Conservation (phyloP, 352 stramenopile genomes). For the Pythium aristosporum region DNA sequence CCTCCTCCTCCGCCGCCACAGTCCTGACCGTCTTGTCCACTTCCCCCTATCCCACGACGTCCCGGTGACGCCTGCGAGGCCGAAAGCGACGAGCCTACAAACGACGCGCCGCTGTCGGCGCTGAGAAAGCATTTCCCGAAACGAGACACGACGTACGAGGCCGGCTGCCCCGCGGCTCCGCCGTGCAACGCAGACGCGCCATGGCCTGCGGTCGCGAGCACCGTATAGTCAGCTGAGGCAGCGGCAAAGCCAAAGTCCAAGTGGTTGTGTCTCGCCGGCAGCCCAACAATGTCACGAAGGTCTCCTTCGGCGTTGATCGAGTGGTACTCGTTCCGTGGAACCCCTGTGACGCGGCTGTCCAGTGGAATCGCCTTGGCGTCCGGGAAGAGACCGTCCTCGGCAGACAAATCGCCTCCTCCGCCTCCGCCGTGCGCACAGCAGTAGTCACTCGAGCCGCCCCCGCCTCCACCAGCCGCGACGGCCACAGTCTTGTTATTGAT, state of each 20-base stretch:
- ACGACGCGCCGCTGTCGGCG: background rate
- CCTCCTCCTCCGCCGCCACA: constrained; percentile 74
- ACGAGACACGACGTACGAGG: constrained; percentile 47
- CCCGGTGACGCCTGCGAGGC: constrained; percentile 42
- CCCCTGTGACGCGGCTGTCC: constrained; percentile 31
- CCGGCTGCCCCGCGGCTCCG: constrained; percentile 38
- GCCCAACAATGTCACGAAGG: constrained; percentile 39
- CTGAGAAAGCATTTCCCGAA: constrained; percentile 43
- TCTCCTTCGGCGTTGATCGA: constrained; percentile 53
- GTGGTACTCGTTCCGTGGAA: constrained; percentile 54
- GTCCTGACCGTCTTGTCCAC: constrained; percentile 74
- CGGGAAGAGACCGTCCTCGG: constrained; percentile 43
- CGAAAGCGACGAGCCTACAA: constrained; percentile 18
- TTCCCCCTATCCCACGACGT: constrained; percentile 39
- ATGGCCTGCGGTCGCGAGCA: constrained; percentile 48
- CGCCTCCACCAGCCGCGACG: constrained; percentile 67
- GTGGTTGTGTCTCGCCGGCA: constrained; percentile 45
- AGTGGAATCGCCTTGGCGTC: constrained; percentile 40
- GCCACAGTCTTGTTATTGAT: constrained; percentile 50
- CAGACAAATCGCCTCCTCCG: constrained; percentile 32
- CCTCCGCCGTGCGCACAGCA: constrained; percentile 77
- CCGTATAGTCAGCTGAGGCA: constrained; percentile 43
- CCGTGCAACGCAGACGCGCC: constrained; percentile 31
- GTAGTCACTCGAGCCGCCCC: constrained; percentile 67
- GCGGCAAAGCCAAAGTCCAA: constrained; percentile 56